phyloP scores from a whole-genome alignment of 2,329 filamentous ascomycete genomes.

The Nemania diffusa region DNA sequence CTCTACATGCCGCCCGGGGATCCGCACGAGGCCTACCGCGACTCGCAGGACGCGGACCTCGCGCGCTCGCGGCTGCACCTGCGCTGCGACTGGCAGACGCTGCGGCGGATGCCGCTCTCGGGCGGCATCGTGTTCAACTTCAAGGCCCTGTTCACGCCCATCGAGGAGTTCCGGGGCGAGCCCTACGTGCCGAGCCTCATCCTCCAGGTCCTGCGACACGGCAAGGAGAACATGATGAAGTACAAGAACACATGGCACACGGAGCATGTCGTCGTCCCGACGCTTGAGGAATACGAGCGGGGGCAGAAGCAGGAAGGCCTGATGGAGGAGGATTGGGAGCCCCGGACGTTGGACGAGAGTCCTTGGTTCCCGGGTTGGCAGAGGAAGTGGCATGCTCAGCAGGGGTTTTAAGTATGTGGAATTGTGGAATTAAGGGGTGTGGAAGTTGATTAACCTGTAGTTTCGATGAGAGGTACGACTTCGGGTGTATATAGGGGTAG shows the following conservation, averaged over 20 bases:
- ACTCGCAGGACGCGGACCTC: constrained; percentile 66
- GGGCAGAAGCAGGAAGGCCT: constrained; percentile 74
- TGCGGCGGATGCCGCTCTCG: constrained; percentile 80
- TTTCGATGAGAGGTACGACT: neutral
- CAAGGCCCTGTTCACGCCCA: constrained; percentile 83
- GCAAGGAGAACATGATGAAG: constrained; percentile 75
- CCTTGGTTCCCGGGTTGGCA: constrained; percentile 83
- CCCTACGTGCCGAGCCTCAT: constrained; percentile 76
- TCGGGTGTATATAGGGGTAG: neutral
- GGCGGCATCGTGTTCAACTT: constrained; percentile 86
- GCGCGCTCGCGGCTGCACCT: constrained; percentile 70
- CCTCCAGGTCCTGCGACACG: constrained; percentile 74
- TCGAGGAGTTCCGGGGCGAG: constrained; percentile 76
- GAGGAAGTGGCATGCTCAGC: constrained; percentile 69
- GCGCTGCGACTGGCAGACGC: constrained; percentile 88
- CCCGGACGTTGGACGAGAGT: constrained; percentile 75
- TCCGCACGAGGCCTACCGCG: constrained; percentile 69
- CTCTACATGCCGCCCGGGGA: constrained; percentile 79
- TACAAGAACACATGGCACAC: constrained; percentile 88
- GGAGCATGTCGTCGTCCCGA: constrained; percentile 76
- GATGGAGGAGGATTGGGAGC: constrained; percentile 71
- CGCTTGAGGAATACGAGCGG: constrained; percentile 68
- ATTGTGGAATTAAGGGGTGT: neutral
- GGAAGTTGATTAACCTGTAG: neutral
- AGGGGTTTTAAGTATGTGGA: constrained; percentile 43